A percentile compares a stretch with the other conserved stretches of the same genome.
phyloP scores from a whole-genome alignment of 1,139 yeast species.

The Candida anutae region DNA sequence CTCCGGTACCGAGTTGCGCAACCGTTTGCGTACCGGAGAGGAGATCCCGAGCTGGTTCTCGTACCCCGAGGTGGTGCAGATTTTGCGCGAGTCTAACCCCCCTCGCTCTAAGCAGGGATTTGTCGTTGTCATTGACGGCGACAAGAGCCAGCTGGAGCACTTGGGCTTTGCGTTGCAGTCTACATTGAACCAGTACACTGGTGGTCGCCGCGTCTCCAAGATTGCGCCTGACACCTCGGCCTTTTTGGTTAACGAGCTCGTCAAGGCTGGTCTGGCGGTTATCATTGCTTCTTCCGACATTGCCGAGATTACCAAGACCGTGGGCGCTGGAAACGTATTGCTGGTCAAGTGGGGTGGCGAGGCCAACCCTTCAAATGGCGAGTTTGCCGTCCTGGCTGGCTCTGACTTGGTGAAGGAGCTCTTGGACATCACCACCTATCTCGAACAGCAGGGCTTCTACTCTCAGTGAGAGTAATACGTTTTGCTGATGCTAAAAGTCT shows the following conservation, averaged over 20 bases:
- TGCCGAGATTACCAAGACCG: conserved; percentile 37
- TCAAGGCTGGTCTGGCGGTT: conserved; percentile 86
- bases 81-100: conserved; percentile 87
- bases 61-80: conserved; percentile 90
- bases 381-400: conserved; percentile 23
- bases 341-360: conserved; percentile 4
- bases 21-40: conserved; percentile 77
- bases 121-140: conserved; percentile 56
- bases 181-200: conserved; percentile 80
- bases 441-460: conserved; percentile 76
- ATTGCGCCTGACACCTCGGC: conserved; percentile 49
- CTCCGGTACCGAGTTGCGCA: conserved; percentile 92
- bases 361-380: conserved; percentile 4
- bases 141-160: conserved; percentile 44
- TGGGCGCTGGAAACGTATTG: conserved; percentile 30
- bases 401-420: conserved; percentile 51
- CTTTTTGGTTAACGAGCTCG: conserved; percentile 71
- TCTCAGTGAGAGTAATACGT: too few relatives aligned
- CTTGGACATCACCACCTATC: conserved; percentile 58
- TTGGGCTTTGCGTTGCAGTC: conserved; percentile 82
- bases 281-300: conserved; percentile 46
- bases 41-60: conserved; percentile 96
- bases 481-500: too few relatives aligned
- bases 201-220: conserved; percentile 78
- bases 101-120: conserved; percentile 89